These are phyloP conservation scores for Leccinum ochraceum DNA, from an alignment of 768 basidiomycete species.

Conservation along the genomic window DNA sequence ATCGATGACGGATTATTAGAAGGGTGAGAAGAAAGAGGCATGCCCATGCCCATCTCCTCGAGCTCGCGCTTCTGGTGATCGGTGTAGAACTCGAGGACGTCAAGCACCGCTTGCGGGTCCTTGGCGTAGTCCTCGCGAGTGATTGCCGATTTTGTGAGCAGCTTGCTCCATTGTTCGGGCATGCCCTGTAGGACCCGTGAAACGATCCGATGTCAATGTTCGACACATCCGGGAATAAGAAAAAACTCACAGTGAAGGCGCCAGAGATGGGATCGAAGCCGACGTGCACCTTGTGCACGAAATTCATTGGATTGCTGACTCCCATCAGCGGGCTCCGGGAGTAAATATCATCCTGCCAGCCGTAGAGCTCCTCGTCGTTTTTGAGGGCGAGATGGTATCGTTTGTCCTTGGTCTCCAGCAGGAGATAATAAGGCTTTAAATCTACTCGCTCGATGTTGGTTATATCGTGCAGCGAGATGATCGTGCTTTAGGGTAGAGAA, in stretches of 20 bases:
- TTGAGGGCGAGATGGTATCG: constrained; percentile 81
- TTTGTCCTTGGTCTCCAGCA: constrained; percentile 84
- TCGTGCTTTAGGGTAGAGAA: constrained; percentile 56
- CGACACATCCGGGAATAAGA: not conserved
- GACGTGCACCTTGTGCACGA: constrained; percentile 98
- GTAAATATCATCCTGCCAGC: constrained; percentile 98
- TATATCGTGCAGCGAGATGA: constrained; percentile 69
- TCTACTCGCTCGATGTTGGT: constrained; percentile 89
- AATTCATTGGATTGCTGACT: constrained; percentile 93
- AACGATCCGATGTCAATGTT: constrained; percentile 1
- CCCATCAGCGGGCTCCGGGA: constrained; percentile 90
- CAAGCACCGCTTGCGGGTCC: constrained; percentile 95
- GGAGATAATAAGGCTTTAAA: constrained; percentile 90
- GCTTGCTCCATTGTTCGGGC: constrained; percentile 95
- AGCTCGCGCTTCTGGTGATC: constrained; percentile 93
- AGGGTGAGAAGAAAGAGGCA: constrained; percentile 10
- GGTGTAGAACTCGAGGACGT: constrained; percentile 98
- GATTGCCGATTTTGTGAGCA: constrained; percentile 95
- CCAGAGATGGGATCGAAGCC: constrained; percentile 94
- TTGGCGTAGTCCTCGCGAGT: constrained; percentile 97
- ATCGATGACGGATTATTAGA: constrained; percentile 33
- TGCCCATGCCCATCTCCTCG: constrained; percentile 56
- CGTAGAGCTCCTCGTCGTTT: constrained; percentile 95
- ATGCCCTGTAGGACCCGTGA: constrained; percentile 65
- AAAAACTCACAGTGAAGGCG: constrained; percentile 79